A percentile compares a stretch with the other conserved stretches of the same genome.
Evolutionary conservation across 192 early-diverging fungal species (phyloP).

Genomic region (Phlyctochytrium planicorne): DNA sequence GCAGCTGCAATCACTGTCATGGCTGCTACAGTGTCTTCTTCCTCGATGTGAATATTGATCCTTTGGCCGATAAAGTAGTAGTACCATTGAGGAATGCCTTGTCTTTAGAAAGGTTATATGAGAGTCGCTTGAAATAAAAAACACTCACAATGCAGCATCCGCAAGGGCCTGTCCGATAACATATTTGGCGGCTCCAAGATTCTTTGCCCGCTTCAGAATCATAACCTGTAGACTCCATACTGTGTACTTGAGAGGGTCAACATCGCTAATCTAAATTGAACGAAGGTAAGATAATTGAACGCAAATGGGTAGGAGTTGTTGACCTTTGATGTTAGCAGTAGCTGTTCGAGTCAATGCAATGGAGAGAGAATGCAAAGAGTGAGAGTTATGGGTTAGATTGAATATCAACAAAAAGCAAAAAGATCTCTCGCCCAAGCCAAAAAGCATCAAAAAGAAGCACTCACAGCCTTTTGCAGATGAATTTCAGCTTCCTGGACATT

Average conservation of each 20-base stretch:
- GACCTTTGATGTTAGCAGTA: no score
- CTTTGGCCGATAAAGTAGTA: constrained; percentile 26
- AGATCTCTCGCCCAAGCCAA: no score
- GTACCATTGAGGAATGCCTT: constrained; percentile 27
- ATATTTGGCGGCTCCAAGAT: neutral
- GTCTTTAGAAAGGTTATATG: neutral
- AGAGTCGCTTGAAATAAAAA: neutral
- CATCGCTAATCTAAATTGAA: constrained; percentile 15
- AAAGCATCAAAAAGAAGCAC: no score
- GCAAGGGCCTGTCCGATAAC: constrained; percentile 14
- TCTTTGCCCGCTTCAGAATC: neutral
- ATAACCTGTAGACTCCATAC: constrained; percentile 5
- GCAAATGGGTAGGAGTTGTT: constrained; percentile 3
- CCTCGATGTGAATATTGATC: constrained; percentile 8
- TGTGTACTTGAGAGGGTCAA: neutral
- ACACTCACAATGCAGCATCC: constrained; percentile 6
- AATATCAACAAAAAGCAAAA: no score
- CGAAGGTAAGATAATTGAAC: constrained; percentile 1
- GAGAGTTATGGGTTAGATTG: no score
- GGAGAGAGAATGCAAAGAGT: no score
- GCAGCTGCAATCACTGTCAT: constrained; percentile 3
- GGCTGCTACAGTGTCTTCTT: constrained; percentile 14
- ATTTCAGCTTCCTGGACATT: constrained; percentile 22
- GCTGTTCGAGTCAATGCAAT: no score
- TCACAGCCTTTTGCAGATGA: constrained; percentile 29